Evolutionary conservation across 2,329 filamentous ascomycete genomes (phyloP).

Genomic region (Penicillium rolfsii): DNA sequence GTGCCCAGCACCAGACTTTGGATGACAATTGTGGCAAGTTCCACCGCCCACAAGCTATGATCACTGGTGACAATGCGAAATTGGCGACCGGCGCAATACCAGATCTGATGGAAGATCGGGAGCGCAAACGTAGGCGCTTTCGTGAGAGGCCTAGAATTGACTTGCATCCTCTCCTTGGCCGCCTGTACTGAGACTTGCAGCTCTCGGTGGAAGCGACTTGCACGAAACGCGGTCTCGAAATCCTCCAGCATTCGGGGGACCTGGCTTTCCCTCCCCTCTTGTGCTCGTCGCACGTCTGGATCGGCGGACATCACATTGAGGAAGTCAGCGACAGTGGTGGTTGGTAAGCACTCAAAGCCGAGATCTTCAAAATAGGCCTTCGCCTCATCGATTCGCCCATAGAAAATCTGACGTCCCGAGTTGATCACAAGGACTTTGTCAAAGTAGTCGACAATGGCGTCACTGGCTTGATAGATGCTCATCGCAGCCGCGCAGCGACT

Average conservation of each 20-base stretch:
- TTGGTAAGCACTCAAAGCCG: neutral
- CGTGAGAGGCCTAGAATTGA: too few species aligned
- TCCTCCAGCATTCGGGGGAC: neutral
- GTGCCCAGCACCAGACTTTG: neutral
- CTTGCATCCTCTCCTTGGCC: too few species aligned
- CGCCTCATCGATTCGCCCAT: neutral
- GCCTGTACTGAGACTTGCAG: too few species aligned
- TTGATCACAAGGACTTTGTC: neutral
- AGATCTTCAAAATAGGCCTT: neutral
- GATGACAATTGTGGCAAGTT: neutral
- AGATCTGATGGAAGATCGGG: neutral
- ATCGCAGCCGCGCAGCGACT: neutral
- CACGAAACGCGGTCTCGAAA: neutral
- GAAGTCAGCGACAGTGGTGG: neutral
- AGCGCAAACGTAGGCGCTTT: too few species aligned
- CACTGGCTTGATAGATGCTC: neutral
- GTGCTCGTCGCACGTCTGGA: neutral
- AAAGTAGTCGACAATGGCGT: neutral
- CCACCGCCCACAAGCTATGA: neutral
- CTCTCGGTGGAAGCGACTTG: neutral
- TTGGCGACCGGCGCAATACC: neutral
- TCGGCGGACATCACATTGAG: neutral
- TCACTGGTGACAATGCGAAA: neutral
- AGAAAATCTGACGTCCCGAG: neutral
- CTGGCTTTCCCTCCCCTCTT: neutral